Evolutionary conservation across 129 eudicot genomes (phyloP), one percentile per base, ranked within the genome.

Genomic region (Tagetes erecta): DNA sequence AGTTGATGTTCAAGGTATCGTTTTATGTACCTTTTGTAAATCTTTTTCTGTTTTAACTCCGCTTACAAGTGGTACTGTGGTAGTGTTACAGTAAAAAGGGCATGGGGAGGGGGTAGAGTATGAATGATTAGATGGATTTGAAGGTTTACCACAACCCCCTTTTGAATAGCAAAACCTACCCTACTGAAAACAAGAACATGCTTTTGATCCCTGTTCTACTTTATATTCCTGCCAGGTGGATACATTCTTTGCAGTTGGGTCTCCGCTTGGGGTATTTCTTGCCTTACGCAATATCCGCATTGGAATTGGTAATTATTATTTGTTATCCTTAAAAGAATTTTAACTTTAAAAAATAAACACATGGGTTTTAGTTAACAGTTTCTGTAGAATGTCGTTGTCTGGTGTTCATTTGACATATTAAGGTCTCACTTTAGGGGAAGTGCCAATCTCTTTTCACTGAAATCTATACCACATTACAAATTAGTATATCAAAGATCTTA

Each of bases 181-280:
- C 27, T 20, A 20, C 27, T 20, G 27, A 20, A 20, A 20, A 20
- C 27, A 20, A 20, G 27, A 20, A 49, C n/a, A 55, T 51, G 64
- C 42, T 66, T 51, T 44, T 67, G 49, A 76, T 80, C 42, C 79
- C 74, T 70, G 71, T 12, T 7, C 42, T 68, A 37, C 76, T 14
- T 37, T 57, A 50, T 64, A 64, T 69, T 82, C 49, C 30, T 85
- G 67, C 75, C 96, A 93, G 98, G 98, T 94, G 56, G 98, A 94
- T 72, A 94, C 97, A 76, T 94, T 90, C 80, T 94, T 84, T 88
- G 98, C 98, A 6, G 98, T 85, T 36, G 98, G 98, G 8, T 90
- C 98, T 72, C 98, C 98, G 64, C 98, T 94, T 83, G 98, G 97
- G 47, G 98, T 94, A 45, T 94, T 94, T 80, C 97, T 94, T 5